A percentile compares a stretch with the other conserved stretches of the same genome.
Evolutionary conservation across 1,284 basidiomycete species (phyloP).

Genomic region (Ganoderma meredithae): DNA sequence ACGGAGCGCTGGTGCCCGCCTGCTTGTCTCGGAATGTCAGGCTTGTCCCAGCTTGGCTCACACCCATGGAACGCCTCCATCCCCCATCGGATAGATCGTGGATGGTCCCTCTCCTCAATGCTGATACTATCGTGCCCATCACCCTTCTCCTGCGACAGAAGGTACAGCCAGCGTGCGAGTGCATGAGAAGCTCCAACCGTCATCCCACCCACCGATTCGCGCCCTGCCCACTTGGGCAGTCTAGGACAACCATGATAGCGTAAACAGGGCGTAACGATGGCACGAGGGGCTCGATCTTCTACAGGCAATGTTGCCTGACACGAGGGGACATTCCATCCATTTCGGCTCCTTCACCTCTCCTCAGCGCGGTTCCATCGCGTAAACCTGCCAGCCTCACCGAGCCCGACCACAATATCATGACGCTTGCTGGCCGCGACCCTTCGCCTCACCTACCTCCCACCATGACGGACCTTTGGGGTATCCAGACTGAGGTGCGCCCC

Average conservation of each 20-base stretch:
- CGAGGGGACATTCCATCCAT: not conserved
- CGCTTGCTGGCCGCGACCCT: slow-evolving; percentile 9
- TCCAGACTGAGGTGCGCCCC: slow-evolving; percentile 32
- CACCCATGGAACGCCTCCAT: not conserved
- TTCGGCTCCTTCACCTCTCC: not conserved
- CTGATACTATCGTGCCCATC: slow-evolving; percentile 15
- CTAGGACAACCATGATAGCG: slow-evolving; percentile 11
- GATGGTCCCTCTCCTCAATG: slow-evolving; percentile 11
- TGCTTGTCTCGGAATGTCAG: slow-evolving; percentile 6
- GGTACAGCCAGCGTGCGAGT: not conserved
- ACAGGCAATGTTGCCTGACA: not conserved
- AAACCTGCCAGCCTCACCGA: not conserved
- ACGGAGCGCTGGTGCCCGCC: not conserved
- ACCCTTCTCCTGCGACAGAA: slow-evolving; percentile 8
- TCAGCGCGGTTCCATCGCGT: not conserved
- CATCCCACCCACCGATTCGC: slow-evolving; percentile 10
- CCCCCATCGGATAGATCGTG: slow-evolving; percentile 20
- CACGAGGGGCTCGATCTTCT: not conserved
- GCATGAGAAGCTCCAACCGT: slow-evolving; percentile 6
- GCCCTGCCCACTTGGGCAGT: slow-evolving; percentile 19
- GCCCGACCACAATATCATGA: slow-evolving; percentile 8
- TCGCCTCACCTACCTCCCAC: not conserved
- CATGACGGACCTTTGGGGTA: slow-evolving; percentile 19
- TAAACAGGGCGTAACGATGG: slow-evolving; percentile 1
- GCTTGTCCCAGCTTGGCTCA: not conserved